phyloP scores from a whole-genome alignment of 2,329 filamentous ascomycete species.

The Aspergillus luchuensis region DNA sequence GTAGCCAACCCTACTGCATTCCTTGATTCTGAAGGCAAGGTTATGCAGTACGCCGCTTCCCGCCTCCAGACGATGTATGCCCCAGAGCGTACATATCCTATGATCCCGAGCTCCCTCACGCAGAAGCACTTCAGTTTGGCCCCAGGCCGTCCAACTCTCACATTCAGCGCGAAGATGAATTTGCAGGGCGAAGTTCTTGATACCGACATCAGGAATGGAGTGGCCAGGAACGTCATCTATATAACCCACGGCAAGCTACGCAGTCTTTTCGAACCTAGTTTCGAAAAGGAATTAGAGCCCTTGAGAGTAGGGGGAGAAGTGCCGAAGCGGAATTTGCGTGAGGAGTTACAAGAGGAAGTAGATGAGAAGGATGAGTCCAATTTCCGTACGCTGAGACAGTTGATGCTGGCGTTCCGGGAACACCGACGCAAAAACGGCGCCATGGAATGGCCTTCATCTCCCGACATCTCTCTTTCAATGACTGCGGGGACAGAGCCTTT shows the following conservation, averaged over 20 bases:
- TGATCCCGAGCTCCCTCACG: constrained; percentile 56
- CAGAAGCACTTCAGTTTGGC: constrained; percentile 57
- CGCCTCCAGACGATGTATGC: constrained; percentile 57
- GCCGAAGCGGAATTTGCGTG: constrained; percentile 20
- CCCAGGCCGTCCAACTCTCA: constrained; percentile 58
- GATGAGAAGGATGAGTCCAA: constrained; percentile 37
- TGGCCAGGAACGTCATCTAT: constrained; percentile 56
- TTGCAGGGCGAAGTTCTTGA: constrained; percentile 56
- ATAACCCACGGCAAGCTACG: constrained; percentile 51
- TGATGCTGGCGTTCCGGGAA: constrained; percentile 44
- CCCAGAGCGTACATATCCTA: constrained; percentile 58
- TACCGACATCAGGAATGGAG: constrained; percentile 56
- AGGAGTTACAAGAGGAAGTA: constrained; percentile 31
- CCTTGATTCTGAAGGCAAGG: constrained; percentile 52
- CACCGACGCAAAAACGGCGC: constrained; percentile 43
- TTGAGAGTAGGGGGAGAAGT: constrained; percentile 37
- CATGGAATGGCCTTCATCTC: constrained; percentile 34
- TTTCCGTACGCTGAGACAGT: constrained; percentile 38
- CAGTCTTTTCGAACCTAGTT: constrained; percentile 38
- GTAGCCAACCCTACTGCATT: constrained; percentile 67
- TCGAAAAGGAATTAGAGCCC: constrained; percentile 18
- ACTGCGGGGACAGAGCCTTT: constrained; percentile 26
- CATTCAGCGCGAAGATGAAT: constrained; percentile 61
- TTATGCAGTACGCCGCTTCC: constrained; percentile 58
- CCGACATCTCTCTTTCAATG: constrained; percentile 28